Conservation (phyloP, 1,139 yeast species). For the Yamadazyma mexicana region DNA sequence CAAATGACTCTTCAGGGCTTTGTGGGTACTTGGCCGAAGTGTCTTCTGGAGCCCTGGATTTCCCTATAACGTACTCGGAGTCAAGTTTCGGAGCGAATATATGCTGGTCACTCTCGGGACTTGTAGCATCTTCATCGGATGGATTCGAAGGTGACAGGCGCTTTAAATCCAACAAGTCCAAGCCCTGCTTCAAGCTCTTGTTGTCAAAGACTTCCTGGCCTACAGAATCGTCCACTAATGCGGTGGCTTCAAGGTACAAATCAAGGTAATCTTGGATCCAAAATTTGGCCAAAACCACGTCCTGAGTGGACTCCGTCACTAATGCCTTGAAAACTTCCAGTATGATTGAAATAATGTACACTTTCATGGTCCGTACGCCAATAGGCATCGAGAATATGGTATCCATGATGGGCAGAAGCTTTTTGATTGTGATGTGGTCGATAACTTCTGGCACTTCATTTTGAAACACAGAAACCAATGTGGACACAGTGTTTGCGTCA, state of each 20-base stretch:
- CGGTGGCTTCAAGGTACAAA: slow-evolving; percentile 9
- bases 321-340: slow-evolving; percentile 4
- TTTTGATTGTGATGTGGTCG: slow-evolving; percentile 1
- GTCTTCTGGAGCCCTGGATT: background rate
- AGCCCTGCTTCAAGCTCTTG: slow-evolving; percentile 6
- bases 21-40: background rate
- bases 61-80: slow-evolving; percentile 2
- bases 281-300: slow-evolving; percentile 5
- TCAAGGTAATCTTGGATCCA: slow-evolving; percentile 12
- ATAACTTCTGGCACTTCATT: slow-evolving; percentile 1
- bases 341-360: slow-evolving; percentile 3
- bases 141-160: background rate
- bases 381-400: slow-evolving; percentile 3
- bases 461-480: slow-evolving; percentile 4
- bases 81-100: background rate
- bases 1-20: slow-evolving; percentile 5
- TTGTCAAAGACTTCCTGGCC: slow-evolving; percentile 5
- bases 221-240: slow-evolving; percentile 3
- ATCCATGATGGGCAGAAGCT: slow-evolving; percentile 5
- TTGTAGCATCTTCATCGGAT: slow-evolving; percentile 6
- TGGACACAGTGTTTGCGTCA: background rate
- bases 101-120: slow-evolving; percentile 3
- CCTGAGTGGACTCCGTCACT: background rate
- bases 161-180: slow-evolving; percentile 7
- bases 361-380: slow-evolving; percentile 7